Base-by-base conservation (phyloP, 1,284 basidiomycete genomes). In the Mycena citricolor region DNA sequence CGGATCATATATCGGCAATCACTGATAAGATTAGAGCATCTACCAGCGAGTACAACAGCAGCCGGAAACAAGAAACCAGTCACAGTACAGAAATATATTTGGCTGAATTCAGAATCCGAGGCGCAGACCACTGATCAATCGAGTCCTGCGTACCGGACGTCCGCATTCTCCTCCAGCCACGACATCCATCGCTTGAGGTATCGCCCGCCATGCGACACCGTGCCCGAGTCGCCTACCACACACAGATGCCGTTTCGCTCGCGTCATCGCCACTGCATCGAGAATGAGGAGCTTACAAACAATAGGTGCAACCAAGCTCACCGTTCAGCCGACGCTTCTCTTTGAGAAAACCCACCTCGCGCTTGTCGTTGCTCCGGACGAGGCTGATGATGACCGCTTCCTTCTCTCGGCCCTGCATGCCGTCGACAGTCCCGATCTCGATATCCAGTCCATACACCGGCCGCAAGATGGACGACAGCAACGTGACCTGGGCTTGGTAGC, bases 381-480 rank as follows among this genome's bases (percentile, higher is more conserved):
- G 76, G 52, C 81, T 90, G 43, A 97, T 86, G 19, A 97, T 80
- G 32, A 97, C 81, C 0, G 90, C 91, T 43, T 97, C 88, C 55
- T 90, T 89, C 65, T 95, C 91, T 39, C 94, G 79, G 0, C 94
- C 93, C 68, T 97, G 94, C 81, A 95, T 88, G 0, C 91, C 92
- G 58, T 97, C 92, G 2, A 95, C 90, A 1, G 86, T 91, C 1
- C 92, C 93, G 37, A 94, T 90, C 53, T 94, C 92, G 4, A 95
- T 73, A 13, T 78, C 77, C 0, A 78, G 74, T 6, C 84, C 89
- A 50, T 86, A 77, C 16, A 66, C 59, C 0, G 84, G 79, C 13
- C 86, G 81, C 6, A 97, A 67, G 31, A 89, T 64, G 3, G 83
- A 80, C 0, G 87, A 78, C 39, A 95, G 69, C 8, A 93, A 72